Base-by-base conservation (phyloP, 1,284 basidiomycete species). In the Pseudozyma thailandica region DNA sequence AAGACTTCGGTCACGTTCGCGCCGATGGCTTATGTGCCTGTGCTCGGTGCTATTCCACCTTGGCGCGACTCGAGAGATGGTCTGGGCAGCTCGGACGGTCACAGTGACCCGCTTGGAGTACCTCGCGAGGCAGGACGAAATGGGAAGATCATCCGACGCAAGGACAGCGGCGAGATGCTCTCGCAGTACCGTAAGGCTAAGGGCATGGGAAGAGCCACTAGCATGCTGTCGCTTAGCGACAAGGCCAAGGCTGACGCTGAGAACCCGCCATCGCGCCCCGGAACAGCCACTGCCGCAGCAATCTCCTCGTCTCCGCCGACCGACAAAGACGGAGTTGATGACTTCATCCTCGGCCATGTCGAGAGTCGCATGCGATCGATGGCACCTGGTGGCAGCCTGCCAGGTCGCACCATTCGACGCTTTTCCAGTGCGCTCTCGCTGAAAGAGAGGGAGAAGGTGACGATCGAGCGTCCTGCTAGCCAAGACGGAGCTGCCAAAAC, bases 161-260 rank as follows among this genome's bases (percentile, higher is more conserved):
- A 72, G 39, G 77, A 77, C 55, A 77, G 74, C 39, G 69, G 72
- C 15, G 75, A 79, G 57, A 80, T 76, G 54, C 69, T 80, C 10
- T 77, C 75, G 33, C 77, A 79, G 56, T 82, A 80, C 47, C 75
- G 80, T 33, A 74, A 71, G 41, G 45, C 63, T 2, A 66, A 66
- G 23, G 74, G 62, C 33, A 66, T 75, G 59, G 64, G 63, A 2
- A 31, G 70, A 13, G 64, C 70, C 20, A 69, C 59, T 8, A 72
- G 70, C 44, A 63, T 72, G 70, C 51, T 68, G 21, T 63, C 57
- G 41, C 53, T 72, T 43, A 72, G 52, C 55, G 50, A 55, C 2
- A 50, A 53, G 7, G 68, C 69, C 46, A 72, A 66, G 39, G 58
- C 62, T 9, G 62, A 65, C 37, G 69, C 69, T 13, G 50, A 61